A percentile compares a stretch with the other conserved stretches of the same genome.
These are phyloP conservation scores for Botryosphaeria dothidea DNA, from an alignment of 2,329 filamentous ascomycete genomes.

Conservation along the genomic window DNA sequence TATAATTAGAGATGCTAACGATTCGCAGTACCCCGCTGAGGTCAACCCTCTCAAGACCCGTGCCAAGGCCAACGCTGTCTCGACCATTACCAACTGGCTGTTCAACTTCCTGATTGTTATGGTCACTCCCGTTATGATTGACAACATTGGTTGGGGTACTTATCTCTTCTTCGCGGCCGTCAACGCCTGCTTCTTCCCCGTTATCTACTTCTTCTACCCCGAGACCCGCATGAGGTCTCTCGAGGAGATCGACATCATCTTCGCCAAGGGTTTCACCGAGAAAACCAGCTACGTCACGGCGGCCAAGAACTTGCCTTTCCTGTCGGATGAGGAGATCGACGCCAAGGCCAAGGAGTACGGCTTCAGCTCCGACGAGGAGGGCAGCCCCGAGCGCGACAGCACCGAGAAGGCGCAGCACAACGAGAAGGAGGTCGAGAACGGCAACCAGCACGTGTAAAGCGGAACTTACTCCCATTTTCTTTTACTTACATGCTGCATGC, in stretches of 20 bases:
- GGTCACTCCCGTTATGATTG: conserved; percentile 44
- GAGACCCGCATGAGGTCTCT: conserved; percentile 55
- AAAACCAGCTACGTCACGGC: conserved; percentile 62
- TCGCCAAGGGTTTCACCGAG: conserved; percentile 56
- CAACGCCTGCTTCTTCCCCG: conserved; percentile 54
- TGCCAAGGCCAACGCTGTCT: conserved; percentile 57
- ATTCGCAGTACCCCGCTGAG: conserved; percentile 44
- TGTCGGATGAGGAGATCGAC: conserved; percentile 56
- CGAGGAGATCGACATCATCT: conserved; percentile 55
- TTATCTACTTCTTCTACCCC: conserved; percentile 58
- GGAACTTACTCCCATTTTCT: background rate
- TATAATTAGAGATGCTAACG: conserved; percentile 23
- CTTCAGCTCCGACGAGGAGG: conserved; percentile 31
- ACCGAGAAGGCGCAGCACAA: conserved; percentile 17
- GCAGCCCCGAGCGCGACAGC: conserved; percentile 11
- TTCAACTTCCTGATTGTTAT: conserved; percentile 52
- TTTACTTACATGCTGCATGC: background rate
- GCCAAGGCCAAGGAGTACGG: conserved; percentile 44
- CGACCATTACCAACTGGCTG: conserved; percentile 57
- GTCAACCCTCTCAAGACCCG: conserved; percentile 57
- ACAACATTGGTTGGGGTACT: conserved; percentile 40
- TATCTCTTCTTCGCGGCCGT: conserved; percentile 54
- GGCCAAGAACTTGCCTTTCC: conserved; percentile 57
- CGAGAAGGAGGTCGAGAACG: conserved; percentile 22
- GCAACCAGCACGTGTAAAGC: conserved; percentile 20